Percentiles rank a stretch among this genome's conserved stretches.
Evolutionary conservation across 2,329 filamentous ascomycete genomes (phyloP).

Genomic region (Aspergillus fischeri): DNA sequence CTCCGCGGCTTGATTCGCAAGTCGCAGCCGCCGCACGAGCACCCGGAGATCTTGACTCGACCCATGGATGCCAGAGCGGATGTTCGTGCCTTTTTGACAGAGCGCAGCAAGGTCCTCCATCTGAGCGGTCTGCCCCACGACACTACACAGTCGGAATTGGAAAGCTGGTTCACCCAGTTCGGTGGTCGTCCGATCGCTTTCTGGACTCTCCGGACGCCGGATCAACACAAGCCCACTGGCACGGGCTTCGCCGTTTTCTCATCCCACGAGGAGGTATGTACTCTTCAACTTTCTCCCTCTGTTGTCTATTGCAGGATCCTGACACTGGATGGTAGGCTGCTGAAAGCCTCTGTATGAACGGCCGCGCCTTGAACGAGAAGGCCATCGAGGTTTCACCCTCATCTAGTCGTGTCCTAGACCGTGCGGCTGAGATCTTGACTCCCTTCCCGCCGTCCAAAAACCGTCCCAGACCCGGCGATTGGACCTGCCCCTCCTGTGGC

Average conservation of each 20-base stretch:
- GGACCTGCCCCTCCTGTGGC: conserved; percentile 97
- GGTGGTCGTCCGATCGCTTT: conserved; percentile 97
- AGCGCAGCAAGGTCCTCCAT: conserved; percentile 96
- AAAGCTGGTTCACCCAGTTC: conserved; percentile 99
- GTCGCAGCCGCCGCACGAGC: conserved; percentile 88
- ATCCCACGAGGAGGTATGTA: conserved; percentile 91
- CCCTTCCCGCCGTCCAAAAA: conserved; percentile 99
- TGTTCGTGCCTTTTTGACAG: conserved; percentile 90
- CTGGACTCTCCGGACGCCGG: conserved; percentile 95
- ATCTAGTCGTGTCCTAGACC: conserved; percentile 92
- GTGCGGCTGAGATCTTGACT: conserved; percentile 90
- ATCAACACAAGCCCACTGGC: conserved; percentile 99
- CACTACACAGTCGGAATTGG: conserved; percentile 95
- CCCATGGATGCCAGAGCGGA: conserved; percentile 97
- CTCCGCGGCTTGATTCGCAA: conserved; percentile 91
- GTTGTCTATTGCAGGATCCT: conserved; percentile 3
- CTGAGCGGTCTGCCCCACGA: conserved; percentile 97
- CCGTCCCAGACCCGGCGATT: conserved; percentile 91
- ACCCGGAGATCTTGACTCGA: conserved; percentile 88
- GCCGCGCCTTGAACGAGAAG: conserved; percentile 95
- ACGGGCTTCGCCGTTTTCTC: conserved; percentile 98
- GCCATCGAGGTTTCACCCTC: conserved; percentile 98
- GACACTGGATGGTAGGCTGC: conserved; percentile 59
- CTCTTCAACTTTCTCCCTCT: conserved; percentile 2
- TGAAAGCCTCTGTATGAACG: conserved; percentile 98